Evolutionary conservation across 768 basidiomycete genomes (phyloP).

Genomic region (Candolleomyces eurysporus): DNA sequence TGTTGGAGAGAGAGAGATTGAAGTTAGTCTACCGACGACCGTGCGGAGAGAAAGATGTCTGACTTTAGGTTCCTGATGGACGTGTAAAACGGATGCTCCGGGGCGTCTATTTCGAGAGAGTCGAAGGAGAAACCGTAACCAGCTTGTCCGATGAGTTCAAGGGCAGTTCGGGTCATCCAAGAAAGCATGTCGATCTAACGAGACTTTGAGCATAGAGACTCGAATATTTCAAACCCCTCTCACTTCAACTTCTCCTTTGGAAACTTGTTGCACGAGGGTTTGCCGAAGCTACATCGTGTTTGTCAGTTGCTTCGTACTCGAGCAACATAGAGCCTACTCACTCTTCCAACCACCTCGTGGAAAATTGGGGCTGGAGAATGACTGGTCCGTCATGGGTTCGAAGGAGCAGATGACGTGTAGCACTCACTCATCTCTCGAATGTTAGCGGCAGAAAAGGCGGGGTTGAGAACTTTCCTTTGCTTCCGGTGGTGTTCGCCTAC

Average conservation of each 20-base stretch:
- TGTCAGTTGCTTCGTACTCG: no score
- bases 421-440: conserved; percentile 33
- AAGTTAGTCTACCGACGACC: background rate
- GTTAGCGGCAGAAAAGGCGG: conserved; percentile 32
- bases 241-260: conserved; percentile 12
- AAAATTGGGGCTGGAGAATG: conserved; percentile 23
- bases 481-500: conserved; percentile 13
- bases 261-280: background rate
- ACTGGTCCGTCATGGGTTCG: background rate
- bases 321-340: background rate
- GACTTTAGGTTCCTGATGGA: conserved; percentile 32
- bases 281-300: background rate
- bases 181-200: conserved; percentile 29
- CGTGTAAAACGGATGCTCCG: conserved; percentile 27
- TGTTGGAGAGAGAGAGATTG: background rate
- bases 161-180: conserved; percentile 41
- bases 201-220: background rate
- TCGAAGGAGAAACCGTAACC: conserved; percentile 48
- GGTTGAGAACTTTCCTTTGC: conserved; percentile 36
- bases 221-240: background rate
- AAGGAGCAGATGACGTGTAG: background rate
- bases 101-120: conserved; percentile 27
- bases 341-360: conserved; percentile 19
- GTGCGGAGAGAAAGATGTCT: conserved; percentile 3
- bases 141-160: conserved; percentile 49